Conservation (phyloP, 768 basidiomycete genomes). For the Cystofilobasidium macerans region DNA sequence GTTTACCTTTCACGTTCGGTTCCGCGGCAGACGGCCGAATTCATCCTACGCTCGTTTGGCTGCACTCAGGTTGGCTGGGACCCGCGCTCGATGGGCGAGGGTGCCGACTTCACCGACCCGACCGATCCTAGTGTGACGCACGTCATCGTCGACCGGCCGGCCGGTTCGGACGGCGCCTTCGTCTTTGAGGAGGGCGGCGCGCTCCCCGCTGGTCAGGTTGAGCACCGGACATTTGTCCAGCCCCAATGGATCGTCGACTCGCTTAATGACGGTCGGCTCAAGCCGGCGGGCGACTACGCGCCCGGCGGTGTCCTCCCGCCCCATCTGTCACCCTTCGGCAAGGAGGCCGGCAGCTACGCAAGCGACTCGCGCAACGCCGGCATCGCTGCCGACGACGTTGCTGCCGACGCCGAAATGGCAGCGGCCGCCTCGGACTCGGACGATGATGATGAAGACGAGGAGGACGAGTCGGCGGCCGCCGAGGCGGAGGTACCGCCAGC, state of each 20-base stretch:
- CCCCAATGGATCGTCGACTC: conserved; percentile 98
- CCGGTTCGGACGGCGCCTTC: conserved; percentile 35
- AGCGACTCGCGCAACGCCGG: conserved; percentile 25
- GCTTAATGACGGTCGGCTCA: conserved; percentile 72
- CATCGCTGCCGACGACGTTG: conserved; percentile 25
- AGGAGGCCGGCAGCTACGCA: conserved; percentile 42
- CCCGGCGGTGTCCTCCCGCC: conserved; percentile 82
- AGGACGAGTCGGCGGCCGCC: conserved; percentile 33
- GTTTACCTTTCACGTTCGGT: conserved; percentile 92
- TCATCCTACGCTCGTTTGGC: conserved; percentile 80
- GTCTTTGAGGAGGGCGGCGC: conserved; percentile 37
- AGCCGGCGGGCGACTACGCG: conserved; percentile 59
- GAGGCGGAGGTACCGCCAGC: conserved; percentile 36
- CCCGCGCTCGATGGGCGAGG: conserved; percentile 60
- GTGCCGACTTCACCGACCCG: conserved; percentile 39
- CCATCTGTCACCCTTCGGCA: conserved; percentile 90
- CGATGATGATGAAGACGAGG: conserved; percentile 36
- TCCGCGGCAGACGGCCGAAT: conserved; percentile 83
- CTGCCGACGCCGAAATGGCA: conserved; percentile 32
- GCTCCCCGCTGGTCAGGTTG: conserved; percentile 45
- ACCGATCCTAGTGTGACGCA: conserved; percentile 78
- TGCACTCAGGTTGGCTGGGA: conserved; percentile 73
- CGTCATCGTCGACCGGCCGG: conserved; percentile 83
- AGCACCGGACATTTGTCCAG: conserved; percentile 75
- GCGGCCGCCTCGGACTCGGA: conserved; percentile 48